Evolutionary conservation across 2,329 filamentous ascomycete species (phyloP), one percentile per base, ranked within the genome.

Genomic region (Nigrograna mackinnonii): DNA sequence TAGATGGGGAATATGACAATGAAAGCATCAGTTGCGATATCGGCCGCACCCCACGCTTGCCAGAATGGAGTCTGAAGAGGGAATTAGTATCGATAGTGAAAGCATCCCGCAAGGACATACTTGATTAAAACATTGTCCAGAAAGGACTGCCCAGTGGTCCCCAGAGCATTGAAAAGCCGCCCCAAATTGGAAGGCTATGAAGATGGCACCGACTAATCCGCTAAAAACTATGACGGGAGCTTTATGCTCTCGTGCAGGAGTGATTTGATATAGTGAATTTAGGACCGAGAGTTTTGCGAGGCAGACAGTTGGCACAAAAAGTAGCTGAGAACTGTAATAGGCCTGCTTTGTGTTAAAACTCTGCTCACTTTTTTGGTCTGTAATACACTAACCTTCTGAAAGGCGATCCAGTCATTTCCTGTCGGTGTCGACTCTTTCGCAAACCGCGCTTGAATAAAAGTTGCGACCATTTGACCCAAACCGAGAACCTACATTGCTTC

Each of bases 21-120:
- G 17, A 43, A 43, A 16, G 22, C 34, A 33, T 43, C 40, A 19
- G 35, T 43, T 18, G 24, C 20, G n/a, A 43, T 43, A 31, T 43
- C 40, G 7, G 38, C 5, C 11, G 21, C 35, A 6, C 40, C 34
- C 22, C 37, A 43, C 4, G 28, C 18, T 26, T 43, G 34, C 40
- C 40, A 43, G 22, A 37, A 33, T 4, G 20, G 18, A 22, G 35
- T 43, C 40, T 43, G 18, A 33, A 5, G 13, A 13, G 31, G 9
- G 7, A 17, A 30, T 16, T 20, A 22, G 19, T 26, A 13, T 17
- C 11, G 5, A 7, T 9, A 11, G 7, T 6, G 9, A n/a, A 11
- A 28, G 24, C 24, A 12, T 11, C 24, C 11, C 3, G 11, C 11
- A 14, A 9, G 16, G n/a, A 33, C 34, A 16, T 37, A 38, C 40